Evolutionary conservation across 1,139 yeast genomes (phyloP).

Genomic region (Protomyces pachydermus): DNA sequence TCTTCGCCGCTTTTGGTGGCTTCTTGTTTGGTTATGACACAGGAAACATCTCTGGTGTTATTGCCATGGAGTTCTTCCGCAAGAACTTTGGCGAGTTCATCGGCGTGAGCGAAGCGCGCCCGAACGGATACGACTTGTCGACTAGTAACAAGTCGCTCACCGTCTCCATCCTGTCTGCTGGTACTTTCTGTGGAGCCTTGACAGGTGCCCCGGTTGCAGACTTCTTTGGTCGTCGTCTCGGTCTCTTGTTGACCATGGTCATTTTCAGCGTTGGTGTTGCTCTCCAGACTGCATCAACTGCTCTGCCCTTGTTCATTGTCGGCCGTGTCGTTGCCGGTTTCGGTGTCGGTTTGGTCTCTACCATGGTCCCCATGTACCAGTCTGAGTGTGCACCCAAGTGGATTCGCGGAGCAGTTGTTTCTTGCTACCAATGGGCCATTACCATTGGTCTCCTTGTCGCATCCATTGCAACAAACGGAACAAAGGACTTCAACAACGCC

Average conservation of each 20-base stretch:
- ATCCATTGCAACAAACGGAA: slow-evolving; percentile 61
- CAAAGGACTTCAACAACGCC: slow-evolving; percentile 51
- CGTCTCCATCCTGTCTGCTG: slow-evolving; percentile 52
- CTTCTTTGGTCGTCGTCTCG: slow-evolving; percentile 35
- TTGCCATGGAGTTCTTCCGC: slow-evolving; percentile 52
- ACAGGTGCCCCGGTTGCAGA: slow-evolving; percentile 56
- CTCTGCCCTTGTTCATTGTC: slow-evolving; percentile 43
- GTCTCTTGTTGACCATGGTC: slow-evolving; percentile 13
- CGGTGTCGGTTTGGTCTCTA: slow-evolving; percentile 66
- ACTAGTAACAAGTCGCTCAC: slow-evolving; percentile 56
- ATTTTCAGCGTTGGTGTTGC: slow-evolving; percentile 41
- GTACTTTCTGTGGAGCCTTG: slow-evolving; percentile 41
- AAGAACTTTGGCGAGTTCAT: slow-evolving; percentile 29
- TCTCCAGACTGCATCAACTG: slow-evolving; percentile 45
- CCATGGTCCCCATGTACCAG: slow-evolving; percentile 62
- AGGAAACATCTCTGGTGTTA: slow-evolving; percentile 55
- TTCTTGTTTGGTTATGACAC: slow-evolving; percentile 57
- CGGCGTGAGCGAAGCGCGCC: slow-evolving; percentile 33
- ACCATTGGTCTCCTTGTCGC: slow-evolving; percentile 68
- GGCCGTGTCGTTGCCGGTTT: slow-evolving; percentile 49
- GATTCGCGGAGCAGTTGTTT: slow-evolving; percentile 64
- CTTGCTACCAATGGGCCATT: slow-evolving; percentile 63
- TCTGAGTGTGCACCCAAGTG: slow-evolving; percentile 67
- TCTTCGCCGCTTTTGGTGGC: slow-evolving; percentile 54
- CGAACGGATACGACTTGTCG: slow-evolving; percentile 41